Conservation (phyloP, 768 basidiomycete species). For the Suillus placidus region DNA sequence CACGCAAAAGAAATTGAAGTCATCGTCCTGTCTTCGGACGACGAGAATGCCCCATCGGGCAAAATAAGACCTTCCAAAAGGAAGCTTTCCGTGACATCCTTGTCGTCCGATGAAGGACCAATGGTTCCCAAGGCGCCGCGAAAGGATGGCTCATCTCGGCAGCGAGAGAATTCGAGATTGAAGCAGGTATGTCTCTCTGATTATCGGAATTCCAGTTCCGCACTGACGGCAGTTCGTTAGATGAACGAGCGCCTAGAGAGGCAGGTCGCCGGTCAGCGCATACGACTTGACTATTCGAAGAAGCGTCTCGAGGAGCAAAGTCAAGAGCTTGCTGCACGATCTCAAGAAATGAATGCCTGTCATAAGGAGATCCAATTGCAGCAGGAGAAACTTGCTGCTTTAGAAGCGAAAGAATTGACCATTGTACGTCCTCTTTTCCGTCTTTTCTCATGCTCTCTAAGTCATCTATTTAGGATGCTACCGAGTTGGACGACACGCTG, state of each 20-base stretch:
- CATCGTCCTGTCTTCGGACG: constrained; percentile 39
- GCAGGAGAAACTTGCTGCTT: not conserved
- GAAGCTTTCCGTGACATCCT: too few species aligned
- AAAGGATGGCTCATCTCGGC: constrained; percentile 30
- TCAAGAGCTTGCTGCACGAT: constrained; percentile 5
- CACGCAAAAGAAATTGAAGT: constrained; percentile 19
- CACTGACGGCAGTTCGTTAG: not conserved
- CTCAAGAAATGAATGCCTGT: not conserved
- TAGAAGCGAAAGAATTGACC: too few species aligned
- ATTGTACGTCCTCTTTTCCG: not conserved
- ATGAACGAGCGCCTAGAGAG: not conserved
- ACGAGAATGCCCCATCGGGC: constrained; percentile 27
- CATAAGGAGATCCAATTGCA: not conserved
- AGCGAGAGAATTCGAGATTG: constrained; percentile 44
- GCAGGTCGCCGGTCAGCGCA: constrained; percentile 20
- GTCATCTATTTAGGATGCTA: constrained; percentile 36
- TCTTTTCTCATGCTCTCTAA: constrained; percentile 2
- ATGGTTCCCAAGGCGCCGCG: constrained; percentile 14
- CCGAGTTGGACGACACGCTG: constrained; percentile 53
- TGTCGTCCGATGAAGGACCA: too few species aligned
- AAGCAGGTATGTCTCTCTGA: constrained; percentile 41
- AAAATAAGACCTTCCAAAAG: constrained; percentile 11
- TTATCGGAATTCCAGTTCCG: not conserved
- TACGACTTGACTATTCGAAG: constrained; percentile 12
- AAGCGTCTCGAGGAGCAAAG: constrained; percentile 19